A percentile compares a stretch with the other conserved stretches of the same genome.
Evolutionary conservation across 192 early-diverging fungal genomes (phyloP).

Genomic region (Coemansia interrupta): DNA sequence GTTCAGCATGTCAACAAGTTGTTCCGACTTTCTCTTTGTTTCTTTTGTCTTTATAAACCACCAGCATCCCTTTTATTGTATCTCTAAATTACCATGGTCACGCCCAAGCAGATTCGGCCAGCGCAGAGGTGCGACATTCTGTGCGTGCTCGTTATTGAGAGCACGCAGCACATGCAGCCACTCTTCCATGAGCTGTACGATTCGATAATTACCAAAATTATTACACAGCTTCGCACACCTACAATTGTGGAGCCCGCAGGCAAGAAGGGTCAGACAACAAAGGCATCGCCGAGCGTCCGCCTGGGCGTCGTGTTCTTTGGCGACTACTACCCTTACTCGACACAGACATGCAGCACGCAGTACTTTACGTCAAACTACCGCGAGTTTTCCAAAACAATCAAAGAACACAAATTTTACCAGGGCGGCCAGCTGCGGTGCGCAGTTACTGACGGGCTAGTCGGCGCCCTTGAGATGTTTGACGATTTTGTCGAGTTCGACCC

Average conservation of each 20-base stretch:
- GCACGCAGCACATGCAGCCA: slow-evolving; percentile 46
- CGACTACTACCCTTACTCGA: slow-evolving; percentile 52
- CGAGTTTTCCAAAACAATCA: slow-evolving; percentile 47
- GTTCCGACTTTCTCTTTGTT: neutral
- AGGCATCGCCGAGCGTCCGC: slow-evolving; percentile 46
- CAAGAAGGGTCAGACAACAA: slow-evolving; percentile 35
- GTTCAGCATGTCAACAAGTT: neutral
- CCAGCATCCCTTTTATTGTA: slow-evolving; percentile 1
- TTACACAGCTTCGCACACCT: slow-evolving; percentile 46
- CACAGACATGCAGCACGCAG: slow-evolving; percentile 43
- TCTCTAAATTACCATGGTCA: slow-evolving; percentile 23
- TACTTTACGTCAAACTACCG: slow-evolving; percentile 55
- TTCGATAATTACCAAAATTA: slow-evolving; percentile 34
- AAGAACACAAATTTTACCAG: slow-evolving; percentile 45
- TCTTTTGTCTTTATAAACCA: neutral
- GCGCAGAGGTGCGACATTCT: slow-evolving; percentile 49
- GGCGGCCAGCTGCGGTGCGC: slow-evolving; percentile 49
- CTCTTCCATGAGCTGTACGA: slow-evolving; percentile 49
- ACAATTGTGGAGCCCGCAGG: slow-evolving; percentile 25
- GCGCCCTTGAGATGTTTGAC: slow-evolving; percentile 53
- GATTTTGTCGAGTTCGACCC: slow-evolving; percentile 49
- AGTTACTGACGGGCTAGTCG: slow-evolving; percentile 46
- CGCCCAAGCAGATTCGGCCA: slow-evolving; percentile 45
- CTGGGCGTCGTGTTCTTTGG: slow-evolving; percentile 53
- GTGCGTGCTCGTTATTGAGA: slow-evolving; percentile 51